Conservation (phyloP, 768 basidiomycete genomes). For the Hirschioporus abietinus region DNA sequence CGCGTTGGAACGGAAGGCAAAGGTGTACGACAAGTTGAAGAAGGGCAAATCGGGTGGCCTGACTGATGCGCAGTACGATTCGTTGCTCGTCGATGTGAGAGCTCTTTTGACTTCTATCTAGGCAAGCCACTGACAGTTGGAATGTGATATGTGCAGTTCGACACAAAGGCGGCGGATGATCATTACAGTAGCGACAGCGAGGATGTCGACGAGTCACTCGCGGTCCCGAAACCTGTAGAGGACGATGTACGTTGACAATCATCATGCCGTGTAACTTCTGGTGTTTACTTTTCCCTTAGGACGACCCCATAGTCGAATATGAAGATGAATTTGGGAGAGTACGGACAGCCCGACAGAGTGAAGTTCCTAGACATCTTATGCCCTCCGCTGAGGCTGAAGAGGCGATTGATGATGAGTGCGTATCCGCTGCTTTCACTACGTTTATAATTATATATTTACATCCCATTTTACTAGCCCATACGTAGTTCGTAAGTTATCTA, state of each 20-base stretch:
- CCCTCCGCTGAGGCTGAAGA: slow-evolving; percentile 40
- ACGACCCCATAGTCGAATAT: slow-evolving; percentile 79
- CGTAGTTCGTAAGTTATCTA: slow-evolving; percentile 42
- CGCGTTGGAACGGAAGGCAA: slow-evolving; percentile 69
- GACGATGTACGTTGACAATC: slow-evolving; percentile 32
- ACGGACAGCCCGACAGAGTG: slow-evolving; percentile 62
- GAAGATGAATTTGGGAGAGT: slow-evolving; percentile 85
- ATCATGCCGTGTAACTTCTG: background rate
- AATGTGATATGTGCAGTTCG: slow-evolving; percentile 46
- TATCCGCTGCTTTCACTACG: slow-evolving; percentile 8
- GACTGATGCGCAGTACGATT: slow-evolving; percentile 67
- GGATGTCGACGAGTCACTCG: slow-evolving; percentile 73
- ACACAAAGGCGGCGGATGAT: slow-evolving; percentile 45
- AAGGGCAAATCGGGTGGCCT: slow-evolving; percentile 77
- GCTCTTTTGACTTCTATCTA: slow-evolving; percentile 5
- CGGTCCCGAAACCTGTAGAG: slow-evolving; percentile 43
- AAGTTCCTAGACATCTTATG: slow-evolving; percentile 66
- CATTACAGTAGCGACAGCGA: slow-evolving; percentile 65
- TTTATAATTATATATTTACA: slow-evolving; percentile 11
- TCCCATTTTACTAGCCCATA: slow-evolving; percentile 36
- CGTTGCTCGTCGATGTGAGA: slow-evolving; percentile 73
- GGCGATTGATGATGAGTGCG: slow-evolving; percentile 55
- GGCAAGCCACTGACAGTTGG: slow-evolving; percentile 6
- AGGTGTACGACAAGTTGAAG: slow-evolving; percentile 72
- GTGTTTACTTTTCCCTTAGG: slow-evolving; percentile 28